A percentile compares a stretch with the other conserved stretches of the same genome.
Evolutionary conservation across 768 basidiomycete genomes (phyloP).

Genomic region (Hygrophorus pudorinus): DNA sequence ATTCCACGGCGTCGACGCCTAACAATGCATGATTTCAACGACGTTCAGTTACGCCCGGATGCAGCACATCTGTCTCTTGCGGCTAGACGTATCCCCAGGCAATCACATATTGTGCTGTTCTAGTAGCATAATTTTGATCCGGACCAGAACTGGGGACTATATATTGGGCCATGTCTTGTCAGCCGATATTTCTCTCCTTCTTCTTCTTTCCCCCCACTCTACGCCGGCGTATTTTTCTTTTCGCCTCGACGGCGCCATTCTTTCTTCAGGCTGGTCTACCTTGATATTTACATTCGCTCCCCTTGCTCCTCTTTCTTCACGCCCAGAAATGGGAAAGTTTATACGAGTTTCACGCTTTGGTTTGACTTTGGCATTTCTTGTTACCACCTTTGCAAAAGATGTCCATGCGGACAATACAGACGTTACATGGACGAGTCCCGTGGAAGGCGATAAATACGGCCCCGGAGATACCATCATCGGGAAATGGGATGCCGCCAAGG

Average conservation of each 20-base stretch:
- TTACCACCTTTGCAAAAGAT: neutral
- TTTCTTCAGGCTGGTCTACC: constrained; percentile 5
- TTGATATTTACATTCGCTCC: neutral
- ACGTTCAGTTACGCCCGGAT: neutral
- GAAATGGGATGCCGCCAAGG: constrained; percentile 17
- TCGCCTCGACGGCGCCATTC: neutral
- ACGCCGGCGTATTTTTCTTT: neutral
- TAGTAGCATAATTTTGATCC: neutral
- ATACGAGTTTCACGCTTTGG: neutral
- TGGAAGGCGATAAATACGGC: constrained; percentile 1
- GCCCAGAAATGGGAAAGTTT: neutral
- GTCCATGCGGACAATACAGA: constrained; percentile 4
- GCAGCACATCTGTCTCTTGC: neutral
- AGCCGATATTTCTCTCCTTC: neutral
- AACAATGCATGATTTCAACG: neutral
- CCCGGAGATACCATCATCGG: constrained; percentile 19
- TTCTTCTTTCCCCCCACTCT: neutral
- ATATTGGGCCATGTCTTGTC: neutral
- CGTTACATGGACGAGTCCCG: constrained; percentile 14
- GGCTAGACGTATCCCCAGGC: neutral
- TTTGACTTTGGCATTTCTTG: neutral
- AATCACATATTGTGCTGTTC: neutral
- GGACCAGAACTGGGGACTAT: neutral
- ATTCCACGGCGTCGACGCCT: constrained; percentile 71
- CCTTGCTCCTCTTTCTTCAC: neutral